Evolutionary conservation across 1,284 basidiomycete species (phyloP), one percentile per base, ranked within the genome.

Genomic region (Fomitopsis palustris): DNA sequence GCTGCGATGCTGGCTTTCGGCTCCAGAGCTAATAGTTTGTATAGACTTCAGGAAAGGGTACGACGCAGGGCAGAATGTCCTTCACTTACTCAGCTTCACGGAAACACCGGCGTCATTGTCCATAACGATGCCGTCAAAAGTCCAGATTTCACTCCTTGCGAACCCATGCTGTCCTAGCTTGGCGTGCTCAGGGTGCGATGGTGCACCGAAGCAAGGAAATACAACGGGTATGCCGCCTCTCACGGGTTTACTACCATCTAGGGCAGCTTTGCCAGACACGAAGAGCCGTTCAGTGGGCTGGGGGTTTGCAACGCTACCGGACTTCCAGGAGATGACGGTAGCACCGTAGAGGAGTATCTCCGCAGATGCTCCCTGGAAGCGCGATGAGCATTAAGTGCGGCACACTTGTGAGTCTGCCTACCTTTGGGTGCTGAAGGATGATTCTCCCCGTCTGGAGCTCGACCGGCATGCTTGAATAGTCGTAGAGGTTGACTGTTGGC

Each of bases 161-260:
- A 95, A 96, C 0, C 94, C 94, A 71, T 96, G 94, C 69, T 95
- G 92, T 7, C 77, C 59, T 7, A 96, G 79, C 42, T 83, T 83
- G n/a, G 74, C 70, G 70, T 96, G 92, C 43, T 91, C 87, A 1
- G 81, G 81, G 65, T 87, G 87, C 6, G 76, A 79, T 1, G 93
- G 92, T 1, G 89, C 77, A 2, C 93, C 93, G 69, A 95, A 95
- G 74, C 88, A 90, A 31, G 93, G 93, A 73, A 93, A 94, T 35
- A 92, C 87, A 47, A 93, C 75, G 4, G 91, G 92, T 25, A 94
- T 92, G 2, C 92, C 92, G n/a, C 92, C 92, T 57, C 92, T 82
- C 23, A 94, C 81, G 39, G 87, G 78, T 69, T 86, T 86, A 56
- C 84, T 82, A 1, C 90, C 90, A 67, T 95, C 92, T 2, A 93